Base-by-base conservation (phyloP, 2,329 filamentous ascomycete species). In the Stemphylium lycopersici region DNA sequence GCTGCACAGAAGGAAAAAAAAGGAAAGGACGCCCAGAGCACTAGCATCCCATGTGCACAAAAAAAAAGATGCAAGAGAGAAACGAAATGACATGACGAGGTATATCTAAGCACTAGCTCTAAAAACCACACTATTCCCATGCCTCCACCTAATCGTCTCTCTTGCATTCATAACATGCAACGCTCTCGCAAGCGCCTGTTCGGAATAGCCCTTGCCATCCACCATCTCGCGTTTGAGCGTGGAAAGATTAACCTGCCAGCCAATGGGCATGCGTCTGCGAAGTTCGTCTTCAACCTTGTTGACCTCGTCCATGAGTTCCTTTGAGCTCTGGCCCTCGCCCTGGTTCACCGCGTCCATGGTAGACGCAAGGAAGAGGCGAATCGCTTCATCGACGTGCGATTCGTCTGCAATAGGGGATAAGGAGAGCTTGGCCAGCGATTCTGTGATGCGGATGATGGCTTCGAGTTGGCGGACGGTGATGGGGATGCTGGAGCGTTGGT, bases 281-380 rank as follows among this genome's bases (percentile, higher is more conserved):
- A 99, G 80, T 79, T 98, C 95, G 13, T 91, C 87, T 77, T 98
- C 95, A 4, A 98, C 85, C 66, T 91, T 91, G 62, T 83, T 83
- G 5, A 91, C 90, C 74, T 98, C 95, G 45, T 96, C 91, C 76
- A 96, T 93, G 51, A 98, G 80, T 77, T 98, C 93, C 59, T 91
- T 89, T 69, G 88, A 92, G 33, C 90, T 91, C 31, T 77, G 75
- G 60, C 88, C 90, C 63, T 90, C 88, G 56, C 93, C 93, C 68
- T 96, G 91, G 55, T 91, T 93, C 52, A 98, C 92, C 6, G 95
- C 95, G 70, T 99, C 93, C 95, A 99, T 98, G 52, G 95, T 99
- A 3, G 89, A 93, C 62, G 93, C 95, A 26, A 99, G 81, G 87
- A 99, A 99, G 13, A 99, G 84, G 0, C 95, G 89, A 68, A 99